Conservation (phyloP, 1,139 yeast species). For the Geotrichum citri-aurantii region DNA sequence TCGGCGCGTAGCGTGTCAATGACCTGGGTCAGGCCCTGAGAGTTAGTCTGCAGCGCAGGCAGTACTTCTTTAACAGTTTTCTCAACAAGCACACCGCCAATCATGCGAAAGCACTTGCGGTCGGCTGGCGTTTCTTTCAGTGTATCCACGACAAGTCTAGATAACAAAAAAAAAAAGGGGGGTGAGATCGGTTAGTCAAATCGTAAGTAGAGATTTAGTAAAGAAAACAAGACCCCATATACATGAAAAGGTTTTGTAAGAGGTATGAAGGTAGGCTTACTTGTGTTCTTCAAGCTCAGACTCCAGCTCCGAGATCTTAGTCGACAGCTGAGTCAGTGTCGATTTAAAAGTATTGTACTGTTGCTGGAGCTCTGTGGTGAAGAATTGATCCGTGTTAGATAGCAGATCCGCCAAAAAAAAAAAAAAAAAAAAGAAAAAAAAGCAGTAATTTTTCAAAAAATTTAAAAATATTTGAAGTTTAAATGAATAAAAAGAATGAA, state of each 20-base stretch:
- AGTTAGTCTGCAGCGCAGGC: constrained; percentile 60
- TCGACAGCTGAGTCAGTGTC: constrained; percentile 35
- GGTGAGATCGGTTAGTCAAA: neutral
- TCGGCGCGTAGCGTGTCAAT: constrained; percentile 35
- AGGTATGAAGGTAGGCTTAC: constrained; percentile 18
- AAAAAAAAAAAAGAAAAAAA: neutral
- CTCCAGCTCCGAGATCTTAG: constrained; percentile 41
- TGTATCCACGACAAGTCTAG: constrained; percentile 49
- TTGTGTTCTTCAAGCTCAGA: constrained; percentile 41
- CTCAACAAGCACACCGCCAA: constrained; percentile 88
- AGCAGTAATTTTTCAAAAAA: too few relatives aligned
- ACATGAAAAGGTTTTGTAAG: too few relatives aligned
- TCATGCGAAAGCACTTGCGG: constrained; percentile 86
- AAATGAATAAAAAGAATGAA: too few relatives aligned
- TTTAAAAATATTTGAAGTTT: too few relatives aligned
- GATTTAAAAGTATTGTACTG: constrained; percentile 41
- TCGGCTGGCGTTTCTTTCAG: constrained; percentile 46
- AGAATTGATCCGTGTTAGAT: neutral
- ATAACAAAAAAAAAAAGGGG: neutral
- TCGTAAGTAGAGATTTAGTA: constrained; percentile 5
- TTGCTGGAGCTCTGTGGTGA: constrained; percentile 34
- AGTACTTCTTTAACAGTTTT: constrained; percentile 71
- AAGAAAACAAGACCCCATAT: neutral
- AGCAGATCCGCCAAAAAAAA: neutral
- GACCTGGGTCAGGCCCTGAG: constrained; percentile 38